These are phyloP conservation scores for Cladochytrium replicatum DNA, from an alignment of 192 early-diverging fungal genomes.

Conservation along the genomic window DNA sequence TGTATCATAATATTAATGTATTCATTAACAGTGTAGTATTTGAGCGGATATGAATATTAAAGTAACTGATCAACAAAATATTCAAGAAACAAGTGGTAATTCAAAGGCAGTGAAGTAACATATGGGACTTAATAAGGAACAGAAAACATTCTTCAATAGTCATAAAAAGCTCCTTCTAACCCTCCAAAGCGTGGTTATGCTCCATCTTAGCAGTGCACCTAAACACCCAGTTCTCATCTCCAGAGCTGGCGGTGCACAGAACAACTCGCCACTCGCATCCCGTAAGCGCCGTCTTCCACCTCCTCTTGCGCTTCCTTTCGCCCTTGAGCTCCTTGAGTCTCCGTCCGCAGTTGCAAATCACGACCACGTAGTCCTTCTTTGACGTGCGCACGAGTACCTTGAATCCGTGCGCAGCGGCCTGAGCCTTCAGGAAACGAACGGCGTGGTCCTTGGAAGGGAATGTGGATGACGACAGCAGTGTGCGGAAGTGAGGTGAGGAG, in stretches of 20 bases:
- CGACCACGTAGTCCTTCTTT: constrained; percentile 23
- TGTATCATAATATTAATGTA: too few species aligned
- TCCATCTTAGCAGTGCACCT: constrained; percentile 20
- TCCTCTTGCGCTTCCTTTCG: constrained; percentile 20
- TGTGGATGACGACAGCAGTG: constrained; percentile 1
- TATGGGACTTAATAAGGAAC: neutral
- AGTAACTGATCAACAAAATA: too few species aligned
- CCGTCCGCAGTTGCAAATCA: constrained; percentile 23
- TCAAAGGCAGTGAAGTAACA: too few species aligned
- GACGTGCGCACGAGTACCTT: constrained; percentile 19
- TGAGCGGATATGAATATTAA: too few species aligned
- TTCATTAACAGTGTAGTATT: too few species aligned
- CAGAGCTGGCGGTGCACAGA: constrained; percentile 3
- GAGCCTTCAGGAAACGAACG: constrained; percentile 14
- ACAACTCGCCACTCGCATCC: constrained; percentile 23
- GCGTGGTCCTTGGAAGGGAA: constrained; percentile 17
- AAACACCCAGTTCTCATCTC: constrained; percentile 13
- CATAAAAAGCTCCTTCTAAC: neutral
- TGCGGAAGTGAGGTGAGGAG: constrained; percentile 8
- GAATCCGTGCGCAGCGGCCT: constrained; percentile 12
- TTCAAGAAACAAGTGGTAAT: too few species aligned
- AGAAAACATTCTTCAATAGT: neutral
- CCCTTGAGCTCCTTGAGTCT: constrained; percentile 18
- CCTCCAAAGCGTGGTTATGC: constrained; percentile 15
- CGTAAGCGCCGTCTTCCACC: constrained; percentile 24